phyloP scores from a whole-genome alignment of 176 grass and related monocot species.

The Cenchrus americanus region DNA sequence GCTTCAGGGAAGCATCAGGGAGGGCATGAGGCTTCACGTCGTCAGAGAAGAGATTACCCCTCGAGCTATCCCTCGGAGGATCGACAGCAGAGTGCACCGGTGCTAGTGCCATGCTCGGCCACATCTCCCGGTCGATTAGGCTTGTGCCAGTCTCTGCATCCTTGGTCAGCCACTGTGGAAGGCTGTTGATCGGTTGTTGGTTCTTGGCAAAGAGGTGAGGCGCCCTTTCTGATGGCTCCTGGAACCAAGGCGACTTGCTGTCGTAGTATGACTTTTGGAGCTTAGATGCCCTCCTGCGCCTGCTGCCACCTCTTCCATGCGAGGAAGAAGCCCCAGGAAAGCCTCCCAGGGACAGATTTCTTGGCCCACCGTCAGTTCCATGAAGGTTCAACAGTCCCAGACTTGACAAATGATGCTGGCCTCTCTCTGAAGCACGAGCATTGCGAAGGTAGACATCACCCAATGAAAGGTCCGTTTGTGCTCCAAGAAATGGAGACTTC shows the following conservation, averaged over 20 bases:
- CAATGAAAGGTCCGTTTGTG: constrained; percentile 65
- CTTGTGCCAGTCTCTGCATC: constrained; percentile 8
- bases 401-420: constrained; percentile 41
- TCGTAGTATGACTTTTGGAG: constrained; percentile 49
- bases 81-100: constrained; percentile 11
- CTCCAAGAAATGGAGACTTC: constrained; percentile 44
- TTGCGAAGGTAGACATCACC: constrained; percentile 44
- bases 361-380: constrained; percentile 14
- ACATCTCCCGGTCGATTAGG: constrained; percentile 39
- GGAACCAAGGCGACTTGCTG: constrained; percentile 37
- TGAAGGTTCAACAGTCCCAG: constrained; percentile 35
- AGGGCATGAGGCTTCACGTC: constrained; percentile 38
- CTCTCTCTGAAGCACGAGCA: constrained; percentile 26
- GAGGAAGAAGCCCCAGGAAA: constrained; percentile 49
- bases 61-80: constrained; percentile 14
- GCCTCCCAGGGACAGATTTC: constrained; percentile 44
- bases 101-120: constrained; percentile 28
- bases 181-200: constrained; percentile 44
- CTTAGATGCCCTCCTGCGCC: constrained; percentile 44
- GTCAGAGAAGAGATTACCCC: constrained; percentile 27
- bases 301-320: constrained; percentile 25
- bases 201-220: constrained; percentile 30
- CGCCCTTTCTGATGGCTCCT: constrained; percentile 34
- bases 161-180: constrained; percentile 79
- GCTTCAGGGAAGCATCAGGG: constrained; percentile 44